Evolutionary conservation across 495 filamentous ascomycete genomes (phyloP).

Genomic region (Poronia punctata): DNA sequence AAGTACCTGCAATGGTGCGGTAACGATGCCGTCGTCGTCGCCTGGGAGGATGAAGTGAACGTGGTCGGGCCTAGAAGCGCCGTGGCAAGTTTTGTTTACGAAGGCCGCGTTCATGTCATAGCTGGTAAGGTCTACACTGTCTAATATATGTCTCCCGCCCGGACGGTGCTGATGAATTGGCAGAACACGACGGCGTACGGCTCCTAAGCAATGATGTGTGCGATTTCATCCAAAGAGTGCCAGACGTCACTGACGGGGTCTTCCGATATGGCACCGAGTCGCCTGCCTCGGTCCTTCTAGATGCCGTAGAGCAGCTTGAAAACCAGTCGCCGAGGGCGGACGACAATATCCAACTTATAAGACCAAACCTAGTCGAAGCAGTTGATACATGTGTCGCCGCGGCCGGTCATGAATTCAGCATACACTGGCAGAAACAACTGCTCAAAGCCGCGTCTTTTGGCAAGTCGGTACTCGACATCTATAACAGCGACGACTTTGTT

Average conservation of each 20-base stretch:
- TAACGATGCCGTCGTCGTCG: conserved; percentile 86
- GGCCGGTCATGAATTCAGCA: conserved; percentile 82
- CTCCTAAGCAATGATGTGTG: conserved; percentile 86
- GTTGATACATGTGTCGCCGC: conserved; percentile 80
- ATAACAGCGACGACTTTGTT: conserved; percentile 96
- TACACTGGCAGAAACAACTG: conserved; percentile 89
- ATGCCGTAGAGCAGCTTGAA: conserved; percentile 87
- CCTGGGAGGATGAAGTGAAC: conserved; percentile 98
- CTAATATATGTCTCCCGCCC: conserved; percentile 14
- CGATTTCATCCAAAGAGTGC: conserved; percentile 91
- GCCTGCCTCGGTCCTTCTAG: conserved; percentile 81
- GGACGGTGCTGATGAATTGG: conserved; percentile 57
- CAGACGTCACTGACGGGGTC: conserved; percentile 79
- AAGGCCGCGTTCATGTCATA: conserved; percentile 81
- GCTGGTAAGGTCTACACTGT: conserved; percentile 51
- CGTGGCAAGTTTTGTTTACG: conserved; percentile 79
- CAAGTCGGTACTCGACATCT: conserved; percentile 92
- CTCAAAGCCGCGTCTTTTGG: conserved; percentile 94
- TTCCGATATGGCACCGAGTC: conserved; percentile 82
- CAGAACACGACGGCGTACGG: conserved; percentile 83
- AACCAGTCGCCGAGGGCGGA: conserved; percentile 94
- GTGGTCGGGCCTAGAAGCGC: conserved; percentile 79
- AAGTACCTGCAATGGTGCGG: conserved; percentile 93
- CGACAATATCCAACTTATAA: conserved; percentile 92
- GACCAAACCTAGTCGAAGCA: conserved; percentile 76